Conservation (phyloP, 108 stramenopile species). For the Cyclotella sp. region DNA sequence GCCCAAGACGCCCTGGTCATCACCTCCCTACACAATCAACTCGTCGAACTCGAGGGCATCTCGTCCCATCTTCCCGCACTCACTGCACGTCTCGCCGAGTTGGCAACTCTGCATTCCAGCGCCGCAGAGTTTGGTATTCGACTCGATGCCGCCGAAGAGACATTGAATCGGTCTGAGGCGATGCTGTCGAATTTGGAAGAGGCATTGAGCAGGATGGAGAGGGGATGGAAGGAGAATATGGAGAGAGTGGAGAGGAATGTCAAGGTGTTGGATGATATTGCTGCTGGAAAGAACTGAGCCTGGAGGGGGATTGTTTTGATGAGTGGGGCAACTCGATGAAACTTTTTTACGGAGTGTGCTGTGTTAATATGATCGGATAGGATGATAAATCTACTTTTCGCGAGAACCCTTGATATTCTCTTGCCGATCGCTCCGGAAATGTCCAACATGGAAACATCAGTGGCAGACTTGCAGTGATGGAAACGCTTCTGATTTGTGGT, state of each 20-base stretch:
- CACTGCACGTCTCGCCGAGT: constrained; percentile 65
- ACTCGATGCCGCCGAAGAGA: constrained; percentile 57
- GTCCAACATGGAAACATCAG: too few species aligned
- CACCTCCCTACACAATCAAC: constrained; percentile 68
- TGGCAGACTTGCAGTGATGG: too few species aligned
- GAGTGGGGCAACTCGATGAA: background rate
- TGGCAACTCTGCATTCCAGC: constrained; percentile 66
- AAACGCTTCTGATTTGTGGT: too few species aligned
- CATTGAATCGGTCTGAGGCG: constrained; percentile 48
- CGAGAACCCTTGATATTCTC: too few species aligned
- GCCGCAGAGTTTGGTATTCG: constrained; percentile 64
- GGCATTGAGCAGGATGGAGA: constrained; percentile 60
- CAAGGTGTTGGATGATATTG: constrained; percentile 67
- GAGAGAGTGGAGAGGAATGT: constrained; percentile 69
- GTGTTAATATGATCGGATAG: too few species aligned
- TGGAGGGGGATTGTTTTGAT: background rate
- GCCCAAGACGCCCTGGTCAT: constrained; percentile 74
- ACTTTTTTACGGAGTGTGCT: too few species aligned
- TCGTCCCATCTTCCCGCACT: constrained; percentile 67
- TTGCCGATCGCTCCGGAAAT: too few species aligned
- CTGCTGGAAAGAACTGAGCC: background rate
- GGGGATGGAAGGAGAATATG: constrained; percentile 64
- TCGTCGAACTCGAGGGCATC: constrained; percentile 76
- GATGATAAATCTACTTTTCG: too few species aligned
- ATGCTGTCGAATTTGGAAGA: constrained; percentile 57